Evolutionary conservation across 768 basidiomycete genomes (phyloP), one percentile per base, ranked within the genome.

Genomic region (Arthromyces matolae): DNA sequence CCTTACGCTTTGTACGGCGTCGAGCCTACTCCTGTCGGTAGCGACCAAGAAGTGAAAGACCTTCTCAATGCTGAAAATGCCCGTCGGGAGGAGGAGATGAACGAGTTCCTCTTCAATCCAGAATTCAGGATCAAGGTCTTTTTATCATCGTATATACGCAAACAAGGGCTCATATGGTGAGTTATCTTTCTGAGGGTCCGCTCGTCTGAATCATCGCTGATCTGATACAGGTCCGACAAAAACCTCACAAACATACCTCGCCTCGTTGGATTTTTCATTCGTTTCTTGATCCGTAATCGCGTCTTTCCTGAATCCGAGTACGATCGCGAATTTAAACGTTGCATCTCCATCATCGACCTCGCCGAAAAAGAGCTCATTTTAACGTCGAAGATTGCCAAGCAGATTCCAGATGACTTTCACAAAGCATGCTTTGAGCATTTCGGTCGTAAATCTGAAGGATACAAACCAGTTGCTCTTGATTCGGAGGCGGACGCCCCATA

Each of bases 161-260:
- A 80, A 45, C 78, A 80, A 47, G 89, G 89, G 20, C 71, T 86
- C 38, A 74, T 81, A 45, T 89, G 83, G 87, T 86, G 50, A n/a
- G 73, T 16, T 13, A 9, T n/a, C n/a, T n/a, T n/a, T n/a, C n/a
- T n/a, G n/a, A n/a, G n/a, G n/a, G n/a, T n/a, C n/a, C n/a, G n/a
- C n/a, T n/a, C n/a, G n/a, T n/a, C n/a, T n/a, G 4, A 33, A 31
- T 31, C 18, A 16, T 59, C 8, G 5, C 41, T 52, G 23, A 27
- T 43, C 37, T 38, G 6, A 24, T 32, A 3, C 1, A 64, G 80
- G 77, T 66, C 66, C 16, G 73, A 78, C 55, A 72, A 60, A 41
- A 74, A 78, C 50, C 68, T 86, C 32, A 51, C 66, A 9, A 67
- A 71, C 47, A 65, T 73, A 2, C 85, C 86, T 3, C 75, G 71